These are phyloP conservation scores for Tetrapyrgos nigripes DNA, from an alignment of 1,284 basidiomycete species.

Conservation along the genomic window DNA sequence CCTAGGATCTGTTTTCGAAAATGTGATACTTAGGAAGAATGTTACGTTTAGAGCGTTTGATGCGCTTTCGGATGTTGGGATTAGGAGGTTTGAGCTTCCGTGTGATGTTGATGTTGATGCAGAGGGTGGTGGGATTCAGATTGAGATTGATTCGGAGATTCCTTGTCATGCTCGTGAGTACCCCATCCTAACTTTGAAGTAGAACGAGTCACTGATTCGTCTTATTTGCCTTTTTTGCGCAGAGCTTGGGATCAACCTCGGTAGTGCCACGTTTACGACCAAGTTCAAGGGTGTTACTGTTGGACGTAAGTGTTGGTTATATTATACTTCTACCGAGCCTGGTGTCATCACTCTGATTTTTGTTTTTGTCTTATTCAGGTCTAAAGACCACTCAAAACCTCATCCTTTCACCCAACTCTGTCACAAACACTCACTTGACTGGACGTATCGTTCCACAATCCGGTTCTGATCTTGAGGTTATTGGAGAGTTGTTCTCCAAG, in stretches of 20 bases:
- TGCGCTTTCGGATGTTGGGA: slow-evolving; percentile 68
- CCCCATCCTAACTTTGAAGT: background rate
- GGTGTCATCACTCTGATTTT: too few relatives aligned
- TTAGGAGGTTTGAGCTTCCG: slow-evolving; percentile 73
- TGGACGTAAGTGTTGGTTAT: slow-evolving; percentile 66
- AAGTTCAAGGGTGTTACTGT: slow-evolving; percentile 61
- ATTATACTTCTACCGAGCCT: too few relatives aligned
- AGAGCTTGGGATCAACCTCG: slow-evolving; percentile 78
- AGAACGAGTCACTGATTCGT: too few relatives aligned
- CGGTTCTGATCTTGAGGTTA: slow-evolving; percentile 56
- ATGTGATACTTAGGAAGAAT: slow-evolving; percentile 68
- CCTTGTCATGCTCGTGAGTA: slow-evolving; percentile 70
- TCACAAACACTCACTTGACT: slow-evolving; percentile 59
- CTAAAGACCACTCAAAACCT: too few relatives aligned
- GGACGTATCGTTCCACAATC: slow-evolving; percentile 71
- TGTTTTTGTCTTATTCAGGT: too few relatives aligned
- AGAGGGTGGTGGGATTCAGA: slow-evolving; percentile 72
- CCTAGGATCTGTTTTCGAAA: slow-evolving; percentile 73
- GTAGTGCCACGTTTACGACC: slow-evolving; percentile 69
- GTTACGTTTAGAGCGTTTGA: slow-evolving; percentile 78
- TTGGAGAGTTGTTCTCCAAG: slow-evolving; percentile 72
- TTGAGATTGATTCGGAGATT: slow-evolving; percentile 71
- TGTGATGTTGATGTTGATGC: too few relatives aligned
- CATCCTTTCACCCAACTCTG: slow-evolving; percentile 57
- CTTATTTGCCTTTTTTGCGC: too few relatives aligned